Evolutionary conservation across 2,329 filamentous ascomycete genomes (phyloP).

Genomic region (Byssoonygena ceratinophila): DNA sequence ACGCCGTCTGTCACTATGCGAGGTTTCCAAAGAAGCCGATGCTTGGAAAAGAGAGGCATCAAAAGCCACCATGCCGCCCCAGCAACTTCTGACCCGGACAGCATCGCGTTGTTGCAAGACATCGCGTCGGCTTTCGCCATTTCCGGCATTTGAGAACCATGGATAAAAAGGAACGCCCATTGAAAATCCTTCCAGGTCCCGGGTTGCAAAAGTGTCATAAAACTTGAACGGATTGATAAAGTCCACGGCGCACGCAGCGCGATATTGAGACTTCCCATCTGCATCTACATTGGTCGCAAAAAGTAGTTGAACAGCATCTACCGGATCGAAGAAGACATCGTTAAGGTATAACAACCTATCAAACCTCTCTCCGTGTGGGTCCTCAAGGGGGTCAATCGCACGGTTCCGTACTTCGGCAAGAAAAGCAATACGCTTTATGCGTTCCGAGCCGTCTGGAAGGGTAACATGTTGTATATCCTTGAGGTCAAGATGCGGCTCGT

Average conservation of each 20-base stretch:
- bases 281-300: slow-evolving; percentile 49
- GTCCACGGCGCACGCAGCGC: slow-evolving; percentile 64
- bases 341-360: slow-evolving; percentile 54
- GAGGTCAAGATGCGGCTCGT: slow-evolving; percentile 50
- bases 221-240: slow-evolving; percentile 63
- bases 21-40: slow-evolving; percentile 13
- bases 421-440: slow-evolving; percentile 64
- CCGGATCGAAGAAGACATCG: slow-evolving; percentile 53
- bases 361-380: slow-evolving; percentile 34
- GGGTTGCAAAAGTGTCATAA: slow-evolving; percentile 65
- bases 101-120: slow-evolving; percentile 49
- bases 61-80: slow-evolving; percentile 60
- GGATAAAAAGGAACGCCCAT: slow-evolving; percentile 63
- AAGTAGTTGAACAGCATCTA: slow-evolving; percentile 51
- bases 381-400: slow-evolving; percentile 53
- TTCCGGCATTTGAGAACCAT: slow-evolving; percentile 50
- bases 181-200: slow-evolving; percentile 58
- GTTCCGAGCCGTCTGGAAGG: slow-evolving; percentile 51
- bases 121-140: slow-evolving; percentile 49
- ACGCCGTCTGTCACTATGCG: slow-evolving; percentile 2
- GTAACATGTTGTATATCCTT: slow-evolving; percentile 48
- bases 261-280: slow-evolving; percentile 48
- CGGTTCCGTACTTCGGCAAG: slow-evolving; percentile 63
- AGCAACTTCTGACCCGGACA: slow-evolving; percentile 62
- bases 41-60: slow-evolving; percentile 39